Conservation (phyloP, 371 early-diverging fungal species). For the Rhizopus delemar region DNA sequence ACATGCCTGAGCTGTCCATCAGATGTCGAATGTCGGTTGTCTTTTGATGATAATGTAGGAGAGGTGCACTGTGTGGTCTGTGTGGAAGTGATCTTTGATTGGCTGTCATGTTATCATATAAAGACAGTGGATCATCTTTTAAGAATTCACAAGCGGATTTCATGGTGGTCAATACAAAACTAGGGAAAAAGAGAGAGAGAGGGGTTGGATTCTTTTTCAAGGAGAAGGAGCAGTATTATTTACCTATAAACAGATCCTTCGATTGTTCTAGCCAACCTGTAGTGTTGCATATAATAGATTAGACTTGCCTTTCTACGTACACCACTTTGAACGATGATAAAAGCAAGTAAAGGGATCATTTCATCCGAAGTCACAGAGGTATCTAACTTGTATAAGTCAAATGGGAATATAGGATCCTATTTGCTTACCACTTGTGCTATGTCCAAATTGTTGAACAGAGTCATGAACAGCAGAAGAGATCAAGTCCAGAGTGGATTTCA, state of each 20-base stretch:
- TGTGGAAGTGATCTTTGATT: slow-evolving; percentile 18
- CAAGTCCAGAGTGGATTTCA: slow-evolving; percentile 42
- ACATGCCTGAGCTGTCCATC: slow-evolving; percentile 11
- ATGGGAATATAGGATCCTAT: background rate
- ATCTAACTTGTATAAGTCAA: slow-evolving; percentile 12
- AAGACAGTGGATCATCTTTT: slow-evolving; percentile 56
- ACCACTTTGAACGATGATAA: slow-evolving; percentile 53
- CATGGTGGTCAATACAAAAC: slow-evolving; percentile 57
- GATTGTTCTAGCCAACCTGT: slow-evolving; percentile 49
- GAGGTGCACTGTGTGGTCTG: slow-evolving; percentile 11
- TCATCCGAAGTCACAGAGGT: slow-evolving; percentile 63
- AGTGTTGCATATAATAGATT: slow-evolving; percentile 59
- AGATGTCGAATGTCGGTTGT: slow-evolving; percentile 37
- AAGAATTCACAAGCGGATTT: slow-evolving; percentile 58
- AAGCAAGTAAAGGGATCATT: slow-evolving; percentile 62
- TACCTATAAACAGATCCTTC: slow-evolving; percentile 57
- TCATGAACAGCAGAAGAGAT: slow-evolving; percentile 43
- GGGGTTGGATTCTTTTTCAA: background rate
- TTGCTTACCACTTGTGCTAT: slow-evolving; percentile 18
- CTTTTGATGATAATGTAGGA: slow-evolving; percentile 36
- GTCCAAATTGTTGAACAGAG: slow-evolving; percentile 30
- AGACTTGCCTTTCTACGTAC: slow-evolving; percentile 56
- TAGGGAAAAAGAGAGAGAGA: slow-evolving; percentile 9
- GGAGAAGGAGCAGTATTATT: background rate
- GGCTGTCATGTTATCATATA: slow-evolving; percentile 31